Percentiles rank a stretch among this genome's conserved stretches.
phyloP scores from a whole-genome alignment of 129 eudicot genomes.

The Ambrosia trifida region DNA sequence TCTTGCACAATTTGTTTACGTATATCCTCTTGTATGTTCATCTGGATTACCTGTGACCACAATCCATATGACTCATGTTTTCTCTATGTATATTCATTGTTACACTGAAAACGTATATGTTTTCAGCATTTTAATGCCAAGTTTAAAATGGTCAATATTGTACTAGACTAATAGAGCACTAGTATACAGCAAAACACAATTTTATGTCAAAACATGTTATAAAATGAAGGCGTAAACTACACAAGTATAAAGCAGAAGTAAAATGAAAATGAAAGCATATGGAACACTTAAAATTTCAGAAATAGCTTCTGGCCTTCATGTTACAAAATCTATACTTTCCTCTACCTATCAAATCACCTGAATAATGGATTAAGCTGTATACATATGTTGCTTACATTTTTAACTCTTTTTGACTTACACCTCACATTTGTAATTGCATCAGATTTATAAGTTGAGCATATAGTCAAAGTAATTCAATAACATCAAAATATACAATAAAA shows the following conservation, averaged over 20 bases:
- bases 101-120: neutral
- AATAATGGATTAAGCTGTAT: neutral
- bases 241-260: too few species aligned
- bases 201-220: too few species aligned
- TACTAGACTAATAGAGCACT: too few species aligned
- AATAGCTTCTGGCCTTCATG: neutral
- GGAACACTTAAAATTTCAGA: neutral
- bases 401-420: constrained; percentile 2
- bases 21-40: constrained; percentile 96
- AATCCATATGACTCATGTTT: constrained; percentile 6
- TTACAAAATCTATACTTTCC: neutral
- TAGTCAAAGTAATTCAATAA: neutral
- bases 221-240: too few species aligned
- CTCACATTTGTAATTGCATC: neutral
- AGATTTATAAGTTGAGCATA: neutral
- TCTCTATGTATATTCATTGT: constrained; percentile 1
- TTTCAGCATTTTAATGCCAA: neutral
- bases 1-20: constrained; percentile 98
- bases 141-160: neutral
- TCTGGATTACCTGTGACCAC: constrained; percentile 81
- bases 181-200: too few species aligned
- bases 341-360: neutral
- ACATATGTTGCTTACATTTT: neutral
- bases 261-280: too few species aligned
- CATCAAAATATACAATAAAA: neutral